Conservation (phyloP, 345 rosid genomes). For the Gossypium raimondii region DNA sequence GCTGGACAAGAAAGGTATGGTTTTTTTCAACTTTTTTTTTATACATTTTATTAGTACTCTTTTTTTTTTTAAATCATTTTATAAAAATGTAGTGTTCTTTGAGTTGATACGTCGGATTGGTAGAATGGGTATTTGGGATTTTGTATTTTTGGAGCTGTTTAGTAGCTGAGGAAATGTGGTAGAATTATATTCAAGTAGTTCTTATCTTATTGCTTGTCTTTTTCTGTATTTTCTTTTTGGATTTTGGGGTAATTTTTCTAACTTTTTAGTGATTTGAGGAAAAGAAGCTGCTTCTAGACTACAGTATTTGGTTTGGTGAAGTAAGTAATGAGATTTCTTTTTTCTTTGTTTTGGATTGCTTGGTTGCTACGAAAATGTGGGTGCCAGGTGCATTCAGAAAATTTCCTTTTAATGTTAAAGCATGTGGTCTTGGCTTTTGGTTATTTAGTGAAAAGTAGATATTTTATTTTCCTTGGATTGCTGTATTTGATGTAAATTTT, state of each 20-base stretch:
- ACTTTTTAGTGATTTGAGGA: background rate
- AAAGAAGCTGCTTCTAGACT: background rate
- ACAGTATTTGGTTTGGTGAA: background rate
- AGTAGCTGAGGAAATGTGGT: background rate
- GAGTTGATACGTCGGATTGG: too few species aligned
- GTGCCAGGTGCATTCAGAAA: background rate
- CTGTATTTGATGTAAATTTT: background rate
- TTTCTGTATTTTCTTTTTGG: background rate
- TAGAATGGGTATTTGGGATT: background rate
- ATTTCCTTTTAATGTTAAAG: background rate
- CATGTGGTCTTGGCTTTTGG: background rate
- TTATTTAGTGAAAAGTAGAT: background rate
- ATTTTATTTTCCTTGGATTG: background rate
- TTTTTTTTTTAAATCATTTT: background rate
- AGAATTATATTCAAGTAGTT: background rate
- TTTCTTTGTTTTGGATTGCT: background rate
- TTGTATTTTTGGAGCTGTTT: background rate
- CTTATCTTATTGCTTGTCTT: background rate
- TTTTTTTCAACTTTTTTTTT: background rate
- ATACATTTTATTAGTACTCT: background rate
- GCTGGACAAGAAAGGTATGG: conserved; percentile 86
- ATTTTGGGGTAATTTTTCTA: background rate
- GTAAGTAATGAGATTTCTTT: background rate
- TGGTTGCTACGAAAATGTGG: conserved; percentile 3
- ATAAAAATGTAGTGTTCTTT: background rate